Conservation (phyloP, 768 basidiomycete genomes). For the Hygrophorus pudorinus region DNA sequence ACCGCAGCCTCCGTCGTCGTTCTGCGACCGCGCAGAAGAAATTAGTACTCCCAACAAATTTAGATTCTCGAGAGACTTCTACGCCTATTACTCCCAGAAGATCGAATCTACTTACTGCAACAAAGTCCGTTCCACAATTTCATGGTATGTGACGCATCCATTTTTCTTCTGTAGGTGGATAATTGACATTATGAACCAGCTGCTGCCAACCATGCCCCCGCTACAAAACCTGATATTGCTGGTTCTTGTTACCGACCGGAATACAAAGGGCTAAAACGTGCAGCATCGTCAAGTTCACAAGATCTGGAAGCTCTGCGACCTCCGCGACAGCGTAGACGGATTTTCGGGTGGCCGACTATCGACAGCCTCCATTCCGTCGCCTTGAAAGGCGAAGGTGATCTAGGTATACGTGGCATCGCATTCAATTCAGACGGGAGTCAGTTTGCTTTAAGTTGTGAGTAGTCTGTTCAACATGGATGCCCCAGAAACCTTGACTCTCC, state of each 20-base stretch:
- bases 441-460: constrained; percentile 52
- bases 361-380: constrained; percentile 24
- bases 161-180: background rate
- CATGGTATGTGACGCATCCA: too few species aligned
- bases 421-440: constrained; percentile 44
- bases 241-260: constrained; percentile 15
- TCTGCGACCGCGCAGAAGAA: background rate
- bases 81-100: too few species aligned
- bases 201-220: constrained; percentile 20
- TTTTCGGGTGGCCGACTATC: constrained; percentile 39
- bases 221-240: constrained; percentile 17
- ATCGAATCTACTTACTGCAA: too few species aligned
- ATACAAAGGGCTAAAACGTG: constrained; percentile 22
- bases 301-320: constrained; percentile 3
- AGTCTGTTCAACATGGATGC: background rate
- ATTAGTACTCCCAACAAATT: background rate
- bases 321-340: constrained; percentile 25
- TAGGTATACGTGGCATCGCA: constrained; percentile 36
- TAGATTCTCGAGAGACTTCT: too few species aligned
- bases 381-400: constrained; percentile 37
- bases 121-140: too few species aligned
- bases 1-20: background rate
- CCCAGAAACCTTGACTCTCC: constrained; percentile 3
- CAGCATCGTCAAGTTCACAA: background rate
- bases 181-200: background rate